Evolutionary conservation across 441 rosid species (phyloP).

Genomic region (Populus hybrid): DNA sequence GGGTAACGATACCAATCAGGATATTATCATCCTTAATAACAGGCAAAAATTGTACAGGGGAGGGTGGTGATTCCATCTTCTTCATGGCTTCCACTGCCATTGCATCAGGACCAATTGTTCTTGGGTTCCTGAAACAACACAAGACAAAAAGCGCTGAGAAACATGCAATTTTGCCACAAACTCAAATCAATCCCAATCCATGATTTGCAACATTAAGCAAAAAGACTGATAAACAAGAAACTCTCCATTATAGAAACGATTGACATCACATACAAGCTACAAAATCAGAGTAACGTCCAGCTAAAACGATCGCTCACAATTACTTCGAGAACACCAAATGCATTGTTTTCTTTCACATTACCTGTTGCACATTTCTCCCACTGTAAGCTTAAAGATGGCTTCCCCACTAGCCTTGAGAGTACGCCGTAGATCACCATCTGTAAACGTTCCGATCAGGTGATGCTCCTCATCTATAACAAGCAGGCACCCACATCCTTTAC

Average conservation of each 20-base stretch:
- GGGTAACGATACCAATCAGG: constrained; percentile 79
- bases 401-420: constrained; percentile 89
- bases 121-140: constrained; percentile 65
- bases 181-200: not conserved
- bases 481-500: constrained; percentile 93
- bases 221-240: no score
- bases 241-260: no score
- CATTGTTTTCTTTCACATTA: constrained; percentile 14
- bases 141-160: not conserved
- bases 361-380: constrained; percentile 97
- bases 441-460: constrained; percentile 83
- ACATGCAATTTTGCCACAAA: not conserved
- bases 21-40: constrained; percentile 55
- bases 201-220: not conserved
- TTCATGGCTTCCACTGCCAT: constrained; percentile 99
- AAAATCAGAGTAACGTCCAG: no score
- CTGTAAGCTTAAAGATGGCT: constrained; percentile 87
- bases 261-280: no score
- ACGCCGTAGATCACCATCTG: constrained; percentile 92
- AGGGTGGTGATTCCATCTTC: constrained; percentile 95
- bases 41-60: constrained; percentile 90
- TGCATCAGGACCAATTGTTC: constrained; percentile 73
- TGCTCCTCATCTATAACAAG: constrained; percentile 63
- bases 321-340: no score
- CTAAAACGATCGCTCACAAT: no score